Evolutionary conservation across 2,329 filamentous ascomycete genomes (phyloP).

Genomic region (Aspergillus sp.): DNA sequence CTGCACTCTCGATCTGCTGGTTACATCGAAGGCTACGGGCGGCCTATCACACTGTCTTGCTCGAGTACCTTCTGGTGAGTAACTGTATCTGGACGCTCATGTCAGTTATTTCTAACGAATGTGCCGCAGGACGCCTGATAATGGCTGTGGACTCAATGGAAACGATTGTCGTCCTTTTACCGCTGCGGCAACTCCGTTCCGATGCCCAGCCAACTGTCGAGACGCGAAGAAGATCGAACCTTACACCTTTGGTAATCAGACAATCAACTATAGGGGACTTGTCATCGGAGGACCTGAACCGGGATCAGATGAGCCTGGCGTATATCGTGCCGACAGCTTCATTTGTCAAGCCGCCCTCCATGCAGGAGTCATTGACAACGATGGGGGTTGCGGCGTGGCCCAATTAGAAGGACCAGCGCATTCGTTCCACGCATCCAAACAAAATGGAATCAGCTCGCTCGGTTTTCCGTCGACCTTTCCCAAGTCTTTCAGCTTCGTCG

Average conservation of each 20-base stretch:
- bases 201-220: slow-evolving; percentile 57
- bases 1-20: slow-evolving; percentile 47
- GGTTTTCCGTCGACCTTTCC: slow-evolving; percentile 88
- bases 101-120: background rate
- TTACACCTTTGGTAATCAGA: slow-evolving; percentile 52
- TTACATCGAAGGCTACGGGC: slow-evolving; percentile 50
- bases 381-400: slow-evolving; percentile 80
- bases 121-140: slow-evolving; percentile 38
- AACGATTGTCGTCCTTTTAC: slow-evolving; percentile 57
- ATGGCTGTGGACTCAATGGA: slow-evolving; percentile 55
- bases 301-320: slow-evolving; percentile 44
- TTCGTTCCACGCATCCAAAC: slow-evolving; percentile 62
- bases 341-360: slow-evolving; percentile 85
- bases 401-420: slow-evolving; percentile 68
- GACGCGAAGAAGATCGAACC: slow-evolving; percentile 50
- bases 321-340: slow-evolving; percentile 87
- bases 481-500: slow-evolving; percentile 76
- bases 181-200: slow-evolving; percentile 53
- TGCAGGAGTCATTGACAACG: slow-evolving; percentile 71
- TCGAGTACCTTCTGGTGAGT: slow-evolving; percentile 47
- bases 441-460: slow-evolving; percentile 74
- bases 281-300: slow-evolving; percentile 52
- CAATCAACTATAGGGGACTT: slow-evolving; percentile 52
- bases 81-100: background rate
- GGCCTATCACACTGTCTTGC: slow-evolving; percentile 47